Conservation (phyloP, 2,329 filamentous ascomycete genomes). For the Alternaria incomplexa region DNA sequence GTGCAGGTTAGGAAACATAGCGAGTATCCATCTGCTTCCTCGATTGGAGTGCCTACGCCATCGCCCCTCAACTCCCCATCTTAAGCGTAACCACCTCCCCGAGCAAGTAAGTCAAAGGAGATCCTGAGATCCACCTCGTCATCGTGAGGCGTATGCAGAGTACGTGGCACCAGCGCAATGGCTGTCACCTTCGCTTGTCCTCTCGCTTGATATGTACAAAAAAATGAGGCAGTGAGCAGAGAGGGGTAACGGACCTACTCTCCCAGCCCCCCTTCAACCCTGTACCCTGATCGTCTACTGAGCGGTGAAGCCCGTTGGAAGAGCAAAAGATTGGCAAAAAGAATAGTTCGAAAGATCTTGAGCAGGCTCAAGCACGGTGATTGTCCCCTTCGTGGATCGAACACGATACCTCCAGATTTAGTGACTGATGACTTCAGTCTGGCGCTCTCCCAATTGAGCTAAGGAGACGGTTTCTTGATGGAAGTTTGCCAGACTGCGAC, state of each 20-base stretch:
- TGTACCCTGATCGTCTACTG: neutral
- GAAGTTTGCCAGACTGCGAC: neutral
- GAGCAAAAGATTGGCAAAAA: slow-evolving; percentile 3
- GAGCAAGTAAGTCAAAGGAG: neutral
- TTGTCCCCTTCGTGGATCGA: slow-evolving; percentile 31
- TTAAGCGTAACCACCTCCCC: neutral
- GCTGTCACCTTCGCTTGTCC: neutral
- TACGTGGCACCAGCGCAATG: neutral
- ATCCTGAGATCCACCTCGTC: neutral
- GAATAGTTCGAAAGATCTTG: slow-evolving; percentile 14
- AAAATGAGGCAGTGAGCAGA: neutral
- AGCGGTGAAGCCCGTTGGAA: neutral
- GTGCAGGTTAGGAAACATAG: neutral
- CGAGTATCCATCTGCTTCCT: neutral
- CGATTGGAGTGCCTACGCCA: neutral
- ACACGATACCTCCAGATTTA: slow-evolving; percentile 39
- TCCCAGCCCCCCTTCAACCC: neutral
- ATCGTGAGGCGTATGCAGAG: neutral
- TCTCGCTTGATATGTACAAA: neutral
- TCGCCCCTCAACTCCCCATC: neutral
- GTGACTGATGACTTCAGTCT: slow-evolving; percentile 40
- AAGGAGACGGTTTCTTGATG: slow-evolving; percentile 33
- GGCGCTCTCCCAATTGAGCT: slow-evolving; percentile 43
- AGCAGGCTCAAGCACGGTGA: slow-evolving; percentile 16
- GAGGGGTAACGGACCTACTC: neutral